A percentile compares a stretch with the other conserved stretches of the same genome.
Conservation (phyloP, 148 eudicot genomes). For the Fagopyrum esculentum region DNA sequence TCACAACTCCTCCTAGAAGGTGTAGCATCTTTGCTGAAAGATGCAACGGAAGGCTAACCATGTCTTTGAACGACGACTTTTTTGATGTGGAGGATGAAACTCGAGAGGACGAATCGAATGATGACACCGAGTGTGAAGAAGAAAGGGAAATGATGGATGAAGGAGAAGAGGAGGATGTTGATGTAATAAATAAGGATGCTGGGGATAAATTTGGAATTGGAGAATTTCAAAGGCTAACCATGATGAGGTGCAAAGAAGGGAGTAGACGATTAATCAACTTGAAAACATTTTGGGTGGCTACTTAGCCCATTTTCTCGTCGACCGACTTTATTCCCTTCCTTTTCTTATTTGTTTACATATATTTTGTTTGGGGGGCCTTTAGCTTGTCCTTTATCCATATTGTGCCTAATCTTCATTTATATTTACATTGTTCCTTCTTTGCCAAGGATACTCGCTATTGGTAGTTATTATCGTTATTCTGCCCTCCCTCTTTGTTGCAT, state of each 20-base stretch:
- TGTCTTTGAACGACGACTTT: conserved; percentile 22
- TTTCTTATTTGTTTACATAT: not conserved
- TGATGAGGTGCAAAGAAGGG: conserved; percentile 57
- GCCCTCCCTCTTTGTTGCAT: not conserved
- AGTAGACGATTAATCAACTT: conserved; percentile 41
- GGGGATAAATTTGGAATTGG: conserved; percentile 38
- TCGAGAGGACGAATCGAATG: not conserved
- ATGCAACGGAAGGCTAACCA: conserved; percentile 49
- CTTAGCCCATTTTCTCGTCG: conserved; percentile 12
- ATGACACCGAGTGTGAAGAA: not conserved
- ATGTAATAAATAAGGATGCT: conserved; percentile 21
- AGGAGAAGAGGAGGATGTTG: conserved; percentile 23
- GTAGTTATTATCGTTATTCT: conserved; percentile 5
- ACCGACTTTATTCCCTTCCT: not conserved
- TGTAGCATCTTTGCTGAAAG: conserved; percentile 51
- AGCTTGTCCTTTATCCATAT: not conserved
- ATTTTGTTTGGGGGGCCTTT: not conserved
- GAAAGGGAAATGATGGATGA: not conserved
- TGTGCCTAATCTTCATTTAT: conserved; percentile 3
- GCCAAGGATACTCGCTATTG: not conserved
- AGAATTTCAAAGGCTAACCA: conserved; percentile 35
- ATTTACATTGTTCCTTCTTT: not conserved
- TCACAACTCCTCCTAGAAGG: conserved; percentile 28
- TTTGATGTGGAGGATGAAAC: not conserved
- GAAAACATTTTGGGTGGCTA: conserved; percentile 77